Evolutionary conservation across 495 filamentous ascomycete species (phyloP).

Genomic region (Chaetomium tenue): DNA sequence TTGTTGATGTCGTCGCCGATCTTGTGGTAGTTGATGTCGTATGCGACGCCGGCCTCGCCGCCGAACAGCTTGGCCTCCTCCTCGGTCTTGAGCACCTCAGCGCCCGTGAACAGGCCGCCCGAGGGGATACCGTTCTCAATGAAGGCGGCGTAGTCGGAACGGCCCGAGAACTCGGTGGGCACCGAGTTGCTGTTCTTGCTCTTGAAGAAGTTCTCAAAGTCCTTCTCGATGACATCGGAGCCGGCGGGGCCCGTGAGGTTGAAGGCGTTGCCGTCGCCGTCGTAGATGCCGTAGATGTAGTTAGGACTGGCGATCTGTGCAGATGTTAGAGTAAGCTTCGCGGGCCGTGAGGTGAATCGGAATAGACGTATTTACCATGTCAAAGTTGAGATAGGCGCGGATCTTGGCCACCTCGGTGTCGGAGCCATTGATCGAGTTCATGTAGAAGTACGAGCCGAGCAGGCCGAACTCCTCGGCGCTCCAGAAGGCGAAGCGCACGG

Average conservation of each 20-base stretch:
- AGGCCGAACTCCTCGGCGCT: constrained; percentile 65
- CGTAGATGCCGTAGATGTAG: constrained; percentile 65
- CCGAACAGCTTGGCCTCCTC: constrained; percentile 58
- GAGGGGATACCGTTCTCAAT: constrained; percentile 60
- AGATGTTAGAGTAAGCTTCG: not conserved
- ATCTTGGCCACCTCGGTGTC: constrained; percentile 52
- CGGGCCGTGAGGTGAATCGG: not conserved
- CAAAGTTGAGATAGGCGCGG: constrained; percentile 70
- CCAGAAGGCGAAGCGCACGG: constrained; percentile 70
- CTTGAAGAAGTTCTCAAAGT: constrained; percentile 63
- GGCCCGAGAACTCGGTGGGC: constrained; percentile 59
- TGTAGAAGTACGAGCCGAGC: constrained; percentile 62
- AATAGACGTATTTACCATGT: constrained; percentile 52
- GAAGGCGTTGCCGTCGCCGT: constrained; percentile 65
- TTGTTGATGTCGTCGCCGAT: constrained; percentile 59
- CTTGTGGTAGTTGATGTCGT: constrained; percentile 64
- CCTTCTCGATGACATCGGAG: constrained; percentile 59
- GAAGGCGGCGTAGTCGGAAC: constrained; percentile 69
- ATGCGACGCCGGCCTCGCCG: constrained; percentile 56
- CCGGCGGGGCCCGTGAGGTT: constrained; percentile 62
- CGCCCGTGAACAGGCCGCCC: constrained; percentile 68
- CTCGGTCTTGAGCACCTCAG: constrained; percentile 63
- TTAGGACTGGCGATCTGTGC: constrained; percentile 64
- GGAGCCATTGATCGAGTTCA: constrained; percentile 43
- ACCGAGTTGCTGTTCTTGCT: constrained; percentile 42